Conservation (phyloP, 176 grass and related monocot species). For the Carex parvula region DNA sequence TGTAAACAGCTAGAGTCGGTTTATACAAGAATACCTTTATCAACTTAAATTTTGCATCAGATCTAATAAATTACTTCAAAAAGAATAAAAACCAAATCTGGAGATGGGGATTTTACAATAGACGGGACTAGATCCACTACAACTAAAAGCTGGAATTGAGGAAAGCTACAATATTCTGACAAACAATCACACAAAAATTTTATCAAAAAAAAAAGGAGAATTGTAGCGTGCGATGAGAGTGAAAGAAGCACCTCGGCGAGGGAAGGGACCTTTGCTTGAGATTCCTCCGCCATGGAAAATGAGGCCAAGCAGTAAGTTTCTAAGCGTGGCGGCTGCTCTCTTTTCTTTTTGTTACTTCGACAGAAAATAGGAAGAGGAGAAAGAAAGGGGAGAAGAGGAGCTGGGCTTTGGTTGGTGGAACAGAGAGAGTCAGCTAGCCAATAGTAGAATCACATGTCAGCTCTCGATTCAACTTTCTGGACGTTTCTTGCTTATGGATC, state of each 20-base stretch:
- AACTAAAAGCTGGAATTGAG: not conserved
- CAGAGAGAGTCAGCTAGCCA: slow-evolving; percentile 5
- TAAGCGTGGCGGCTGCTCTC: slow-evolving; percentile 2
- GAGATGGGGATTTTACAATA: not conserved
- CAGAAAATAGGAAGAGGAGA: not conserved
- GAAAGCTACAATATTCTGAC: not conserved
- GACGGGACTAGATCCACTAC: slow-evolving; percentile 8
- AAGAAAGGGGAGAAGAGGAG: not conserved
- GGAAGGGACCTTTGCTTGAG: slow-evolving; percentile 7
- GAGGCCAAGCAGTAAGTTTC: not conserved
- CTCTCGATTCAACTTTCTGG: not conserved
- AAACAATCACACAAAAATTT: not conserved
- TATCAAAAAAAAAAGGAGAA: not conserved
- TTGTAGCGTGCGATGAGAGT: not conserved
- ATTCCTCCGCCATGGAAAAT: slow-evolving; percentile 28
- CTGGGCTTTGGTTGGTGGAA: not conserved
- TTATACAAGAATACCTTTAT: not conserved
- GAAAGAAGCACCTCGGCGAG: slow-evolving; percentile 6
- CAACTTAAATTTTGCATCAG: not conserved
- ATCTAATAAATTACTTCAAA: slow-evolving; percentile 6
- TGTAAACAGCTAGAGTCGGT: not conserved
- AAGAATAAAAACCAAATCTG: not conserved
- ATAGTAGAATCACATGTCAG: not conserved
- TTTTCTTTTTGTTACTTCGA: not conserved
- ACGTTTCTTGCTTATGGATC: not conserved